These are phyloP conservation scores for Fraxinus sp. DNA, from an alignment of 305 asterid genomes.

Conservation along the genomic window DNA sequence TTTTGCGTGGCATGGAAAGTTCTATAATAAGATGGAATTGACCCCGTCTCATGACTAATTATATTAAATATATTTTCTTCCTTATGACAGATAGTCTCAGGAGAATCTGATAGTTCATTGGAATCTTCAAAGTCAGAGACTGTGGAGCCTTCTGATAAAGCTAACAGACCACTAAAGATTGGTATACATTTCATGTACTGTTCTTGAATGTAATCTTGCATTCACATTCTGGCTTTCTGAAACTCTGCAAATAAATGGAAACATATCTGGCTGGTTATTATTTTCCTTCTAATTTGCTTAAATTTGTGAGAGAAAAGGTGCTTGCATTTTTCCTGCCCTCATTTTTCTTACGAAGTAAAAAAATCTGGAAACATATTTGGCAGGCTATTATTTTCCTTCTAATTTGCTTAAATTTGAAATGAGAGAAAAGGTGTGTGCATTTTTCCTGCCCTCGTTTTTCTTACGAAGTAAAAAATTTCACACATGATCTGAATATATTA, in stretches of 20 bases:
- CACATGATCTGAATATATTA: neutral
- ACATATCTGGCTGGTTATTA: neutral
- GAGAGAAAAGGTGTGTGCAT: neutral
- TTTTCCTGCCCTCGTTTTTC: neutral
- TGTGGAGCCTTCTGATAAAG: constrained; percentile 47
- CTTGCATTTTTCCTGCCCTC: neutral
- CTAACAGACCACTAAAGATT: constrained; percentile 60
- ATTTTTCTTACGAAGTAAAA: neutral
- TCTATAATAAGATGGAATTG: constrained; percentile 8
- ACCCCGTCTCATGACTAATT: constrained; percentile 15
- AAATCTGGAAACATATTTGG: neutral
- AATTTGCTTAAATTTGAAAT: constrained; percentile 8
- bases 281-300: constrained; percentile 2
- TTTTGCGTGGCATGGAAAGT: constrained; percentile 12
- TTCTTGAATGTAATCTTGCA: constrained; percentile 12
- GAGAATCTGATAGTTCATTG: constrained; percentile 60
- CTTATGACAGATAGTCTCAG: constrained; percentile 61
- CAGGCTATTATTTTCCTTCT: neutral
- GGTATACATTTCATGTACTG: constrained; percentile 44
- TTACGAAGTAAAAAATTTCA: neutral
- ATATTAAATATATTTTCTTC: neutral
- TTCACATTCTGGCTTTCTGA: neutral
- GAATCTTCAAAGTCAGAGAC: constrained; percentile 49
- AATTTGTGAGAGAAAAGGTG: neutral
- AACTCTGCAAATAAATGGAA: neutral